Evolutionary conservation across 257 asterid species (phyloP).

Genomic region (Buddleja alternifolia): DNA sequence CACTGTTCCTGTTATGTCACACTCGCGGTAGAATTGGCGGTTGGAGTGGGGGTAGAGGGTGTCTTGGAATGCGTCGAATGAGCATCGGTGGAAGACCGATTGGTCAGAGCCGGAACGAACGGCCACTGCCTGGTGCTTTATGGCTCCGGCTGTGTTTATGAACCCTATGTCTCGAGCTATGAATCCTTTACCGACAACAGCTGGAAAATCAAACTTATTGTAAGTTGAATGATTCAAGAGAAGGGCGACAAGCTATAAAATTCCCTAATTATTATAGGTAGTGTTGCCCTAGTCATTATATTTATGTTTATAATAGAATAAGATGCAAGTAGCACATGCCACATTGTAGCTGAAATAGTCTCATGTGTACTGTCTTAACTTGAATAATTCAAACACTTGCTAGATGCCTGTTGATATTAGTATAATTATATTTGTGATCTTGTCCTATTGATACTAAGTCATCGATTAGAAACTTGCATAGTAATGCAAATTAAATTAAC

Average conservation of each 20-base stretch:
- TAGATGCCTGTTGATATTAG: not conserved
- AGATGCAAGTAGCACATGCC: too few relatives aligned
- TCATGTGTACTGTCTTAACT: too few relatives aligned
- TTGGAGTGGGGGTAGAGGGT: slow-evolving; percentile 80
- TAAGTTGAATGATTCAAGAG: not conserved
- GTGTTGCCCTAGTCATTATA: too few relatives aligned
- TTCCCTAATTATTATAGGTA: too few relatives aligned
- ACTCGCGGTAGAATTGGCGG: slow-evolving; percentile 79
- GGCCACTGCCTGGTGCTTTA: slow-evolving; percentile 83
- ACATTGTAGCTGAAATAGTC: too few relatives aligned
- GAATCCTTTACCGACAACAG: slow-evolving; percentile 61
- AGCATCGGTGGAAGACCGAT: slow-evolving; percentile 56
- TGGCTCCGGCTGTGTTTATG: slow-evolving; percentile 70
- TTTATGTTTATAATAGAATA: too few relatives aligned
- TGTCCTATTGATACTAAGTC: slow-evolving; percentile 12
- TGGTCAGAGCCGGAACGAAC: slow-evolving; percentile 63
- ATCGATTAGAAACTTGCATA: not conserved
- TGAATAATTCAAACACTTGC: too few relatives aligned
- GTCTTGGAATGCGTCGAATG: slow-evolving; percentile 72
- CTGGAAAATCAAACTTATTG: slow-evolving; percentile 30
- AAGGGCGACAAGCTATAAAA: too few relatives aligned
- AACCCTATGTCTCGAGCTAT: slow-evolving; percentile 65
- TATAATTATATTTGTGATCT: slow-evolving; percentile 5
- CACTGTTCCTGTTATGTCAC: slow-evolving; percentile 70
- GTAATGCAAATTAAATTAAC: not conserved